Conservation (phyloP, 192 early-diverging fungal genomes). For the Backusella psychrophila region DNA sequence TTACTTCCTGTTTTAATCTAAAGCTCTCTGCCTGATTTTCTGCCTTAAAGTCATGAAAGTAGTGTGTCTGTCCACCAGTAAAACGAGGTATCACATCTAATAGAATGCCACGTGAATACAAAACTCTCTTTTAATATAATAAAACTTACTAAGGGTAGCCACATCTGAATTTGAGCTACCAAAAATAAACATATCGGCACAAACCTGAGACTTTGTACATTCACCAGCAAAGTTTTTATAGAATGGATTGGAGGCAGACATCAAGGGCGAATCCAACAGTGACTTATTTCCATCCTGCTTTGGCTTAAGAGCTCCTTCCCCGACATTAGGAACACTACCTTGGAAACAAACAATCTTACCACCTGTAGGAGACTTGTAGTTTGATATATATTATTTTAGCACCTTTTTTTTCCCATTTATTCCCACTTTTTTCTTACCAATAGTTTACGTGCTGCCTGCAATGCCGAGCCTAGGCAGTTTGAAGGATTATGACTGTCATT, state of each 20-base stretch:
- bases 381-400: background rate
- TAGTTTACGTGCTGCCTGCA: slow-evolving; percentile 75
- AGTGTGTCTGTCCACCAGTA: slow-evolving; percentile 85
- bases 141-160: slow-evolving; percentile 68
- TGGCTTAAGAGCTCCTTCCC: slow-evolving; percentile 82
- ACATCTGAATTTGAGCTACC: slow-evolving; percentile 80
- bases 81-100: slow-evolving; percentile 70
- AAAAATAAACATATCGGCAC: slow-evolving; percentile 90
- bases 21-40: slow-evolving; percentile 58
- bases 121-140: background rate
- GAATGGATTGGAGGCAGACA: slow-evolving; percentile 81
- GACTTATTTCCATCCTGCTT: slow-evolving; percentile 85
- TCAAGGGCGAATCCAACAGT: slow-evolving; percentile 84
- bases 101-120: background rate
- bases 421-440: slow-evolving; percentile 46
- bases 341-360: slow-evolving; percentile 91
- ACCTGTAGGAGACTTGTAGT: slow-evolving; percentile 61
- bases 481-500: slow-evolving; percentile 70
- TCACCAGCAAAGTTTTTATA: slow-evolving; percentile 87
- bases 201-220: slow-evolving; percentile 76
- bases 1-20: slow-evolving; percentile 75
- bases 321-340: slow-evolving; percentile 78
- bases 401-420: background rate
- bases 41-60: slow-evolving; percentile 80
- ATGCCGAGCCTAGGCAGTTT: slow-evolving; percentile 81